Percentiles rank a stretch among this genome's conserved stretches.
Evolutionary conservation across 441 rosid species (phyloP).

Genomic region (Mallotus japonicus): DNA sequence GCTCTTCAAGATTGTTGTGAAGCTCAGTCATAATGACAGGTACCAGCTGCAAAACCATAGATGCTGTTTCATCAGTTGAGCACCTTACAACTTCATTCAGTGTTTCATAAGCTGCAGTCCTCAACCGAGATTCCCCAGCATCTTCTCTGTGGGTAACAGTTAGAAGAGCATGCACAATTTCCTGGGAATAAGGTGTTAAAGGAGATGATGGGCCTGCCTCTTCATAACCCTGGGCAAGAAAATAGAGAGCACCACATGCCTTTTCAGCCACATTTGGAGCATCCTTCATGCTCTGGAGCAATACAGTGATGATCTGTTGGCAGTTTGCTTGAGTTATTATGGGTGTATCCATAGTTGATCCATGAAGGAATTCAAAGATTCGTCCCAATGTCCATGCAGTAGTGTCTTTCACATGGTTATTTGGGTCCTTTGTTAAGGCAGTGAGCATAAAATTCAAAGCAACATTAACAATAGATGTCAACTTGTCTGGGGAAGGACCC

Average conservation of each 20-base stretch:
- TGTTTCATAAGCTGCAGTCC: slow-evolving; percentile 52
- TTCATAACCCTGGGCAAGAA: slow-evolving; percentile 56
- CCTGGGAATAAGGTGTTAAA: slow-evolving; percentile 42
- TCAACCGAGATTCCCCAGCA: slow-evolving; percentile 39
- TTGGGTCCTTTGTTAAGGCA: slow-evolving; percentile 62
- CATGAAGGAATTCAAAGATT: slow-evolving; percentile 47
- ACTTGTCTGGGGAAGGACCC: slow-evolving; percentile 55
- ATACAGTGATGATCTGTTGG: slow-evolving; percentile 40
- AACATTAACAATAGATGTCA: slow-evolving; percentile 39
- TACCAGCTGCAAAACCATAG: slow-evolving; percentile 40
- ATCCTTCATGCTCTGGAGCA: slow-evolving; percentile 47
- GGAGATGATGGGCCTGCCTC: slow-evolving; percentile 41
- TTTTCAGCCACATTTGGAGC: slow-evolving; percentile 70
- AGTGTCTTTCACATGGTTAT: slow-evolving; percentile 70
- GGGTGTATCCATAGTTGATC: slow-evolving; percentile 39
- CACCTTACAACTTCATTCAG: slow-evolving; percentile 48
- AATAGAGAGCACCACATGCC: slow-evolving; percentile 74
- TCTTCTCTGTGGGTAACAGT: slow-evolving; percentile 45
- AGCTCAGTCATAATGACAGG: slow-evolving; percentile 46
- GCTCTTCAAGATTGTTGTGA: slow-evolving; percentile 41
- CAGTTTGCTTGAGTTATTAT: slow-evolving; percentile 41
- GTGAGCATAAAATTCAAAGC: slow-evolving; percentile 43
- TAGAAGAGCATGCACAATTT: slow-evolving; percentile 42
- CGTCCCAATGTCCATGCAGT: slow-evolving; percentile 64
- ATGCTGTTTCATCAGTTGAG: slow-evolving; percentile 43